These are phyloP conservation scores for Penicillium sp. DNA, from an alignment of 2,329 filamentous ascomycete species.

Conservation along the genomic window DNA sequence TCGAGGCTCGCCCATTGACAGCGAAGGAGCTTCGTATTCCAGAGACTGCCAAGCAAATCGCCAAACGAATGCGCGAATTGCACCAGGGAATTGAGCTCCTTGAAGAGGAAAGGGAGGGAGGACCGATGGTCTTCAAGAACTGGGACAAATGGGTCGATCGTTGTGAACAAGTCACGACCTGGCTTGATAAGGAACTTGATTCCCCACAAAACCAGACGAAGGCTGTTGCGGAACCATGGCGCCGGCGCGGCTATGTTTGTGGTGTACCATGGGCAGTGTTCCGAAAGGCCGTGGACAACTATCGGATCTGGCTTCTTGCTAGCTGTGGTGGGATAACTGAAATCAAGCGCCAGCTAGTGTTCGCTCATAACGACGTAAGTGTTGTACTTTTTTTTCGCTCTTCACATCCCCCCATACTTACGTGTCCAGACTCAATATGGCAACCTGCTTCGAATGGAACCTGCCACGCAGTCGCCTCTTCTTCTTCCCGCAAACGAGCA, in stretches of 20 bases:
- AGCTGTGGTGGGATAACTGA: constrained; percentile 70
- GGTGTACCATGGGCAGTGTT: constrained; percentile 84
- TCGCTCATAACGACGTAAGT: constrained; percentile 95
- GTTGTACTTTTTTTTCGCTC: constrained; percentile 9
- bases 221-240: constrained; percentile 62
- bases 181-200: constrained; percentile 63
- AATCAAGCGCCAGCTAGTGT: constrained; percentile 77
- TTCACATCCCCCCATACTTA: constrained; percentile 18
- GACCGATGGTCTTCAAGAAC: constrained; percentile 85
- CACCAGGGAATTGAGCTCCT: constrained; percentile 92
- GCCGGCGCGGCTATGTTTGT: constrained; percentile 74
- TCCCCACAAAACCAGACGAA: constrained; percentile 49
- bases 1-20: constrained; percentile 81
- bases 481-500: constrained; percentile 89
- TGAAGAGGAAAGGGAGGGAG: constrained; percentile 73
- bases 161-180: constrained; percentile 57
- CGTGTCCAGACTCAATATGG: constrained; percentile 85
- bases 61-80: constrained; percentile 95
- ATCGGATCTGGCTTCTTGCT: constrained; percentile 72
- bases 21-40: constrained; percentile 75
- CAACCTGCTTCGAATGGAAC: constrained; percentile 84
- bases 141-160: constrained; percentile 90
- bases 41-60: constrained; percentile 87
- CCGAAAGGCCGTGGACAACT: constrained; percentile 73
- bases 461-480: constrained; percentile 75